Evolutionary conservation across 495 filamentous ascomycete species (phyloP), one percentile per base, ranked within the genome.

Genomic region (Saxophila tyrrhenica): DNA sequence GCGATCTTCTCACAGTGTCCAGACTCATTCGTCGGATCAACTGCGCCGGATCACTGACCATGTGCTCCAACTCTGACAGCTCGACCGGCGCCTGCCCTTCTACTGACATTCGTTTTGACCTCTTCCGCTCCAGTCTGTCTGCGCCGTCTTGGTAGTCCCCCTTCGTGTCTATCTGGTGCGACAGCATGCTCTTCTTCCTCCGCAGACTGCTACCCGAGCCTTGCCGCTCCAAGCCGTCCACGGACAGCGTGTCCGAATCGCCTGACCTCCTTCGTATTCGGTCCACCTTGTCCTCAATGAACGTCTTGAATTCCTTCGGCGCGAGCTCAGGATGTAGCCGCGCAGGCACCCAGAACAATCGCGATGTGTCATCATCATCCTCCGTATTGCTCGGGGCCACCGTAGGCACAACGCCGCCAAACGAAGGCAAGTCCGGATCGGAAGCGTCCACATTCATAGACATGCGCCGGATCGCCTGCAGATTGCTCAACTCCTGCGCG

Each of bases 101-200:
- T 41, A 56, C 55, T 55, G 24, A 44, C 7, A 76, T 69, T 39
- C 75, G 72, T 60, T 80, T 79, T 2, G 88, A 94, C 57, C 79
- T 76, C 61, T 89, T 83, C 57, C 85, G 76, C 58, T 87, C 85
- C 39, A 96, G 68, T 57, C 81, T 76, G 46, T 97, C 92, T 0
- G 91, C 87, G 17, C 92, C 92, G 71, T 99, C 90, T 52, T 80
- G 73, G 65, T 92, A 95, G 39, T 78, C 77, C 23, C 80, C 76
- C 15, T 75, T 77, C 20, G 75, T 84, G 58, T 95, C 86, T 51
- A 99, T 85, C 67, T 96, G 89, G 58, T 81, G 81, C 5, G 90
- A 96, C 11, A 99, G 73, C 89, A 95, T 96, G 0, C 91, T 96
- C 66, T 90, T 90, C 70, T 95, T 95, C 62, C 92, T 81, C 58